These are phyloP conservation scores for Vararia minispora DNA, from an alignment of 768 basidiomycete species.

Conservation along the genomic window DNA sequence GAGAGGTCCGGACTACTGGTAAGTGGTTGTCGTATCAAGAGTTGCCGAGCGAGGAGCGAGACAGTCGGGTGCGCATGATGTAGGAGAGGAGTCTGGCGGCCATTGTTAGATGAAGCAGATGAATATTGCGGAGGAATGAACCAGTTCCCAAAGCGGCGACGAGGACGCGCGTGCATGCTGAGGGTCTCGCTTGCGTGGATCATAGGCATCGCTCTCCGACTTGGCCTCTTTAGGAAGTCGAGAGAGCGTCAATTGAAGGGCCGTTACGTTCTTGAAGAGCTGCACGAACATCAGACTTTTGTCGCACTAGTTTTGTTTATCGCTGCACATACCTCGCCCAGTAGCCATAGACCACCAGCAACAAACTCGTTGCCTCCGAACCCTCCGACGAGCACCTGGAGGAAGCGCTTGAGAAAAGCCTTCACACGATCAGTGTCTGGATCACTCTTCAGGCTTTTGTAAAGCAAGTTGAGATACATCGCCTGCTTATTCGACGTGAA, in stretches of 20 bases:
- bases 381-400: slow-evolving; percentile 61
- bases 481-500: slow-evolving; percentile 84
- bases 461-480: slow-evolving; percentile 90
- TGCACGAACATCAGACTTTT: no score
- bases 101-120: not conserved
- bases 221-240: not conserved
- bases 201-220: slow-evolving; percentile 40
- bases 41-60: slow-evolving; percentile 74
- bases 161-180: slow-evolving; percentile 71
- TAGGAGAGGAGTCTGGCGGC: slow-evolving; percentile 59
- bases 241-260: slow-evolving; percentile 22
- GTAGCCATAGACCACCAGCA: slow-evolving; percentile 76
- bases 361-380: slow-evolving; percentile 77
- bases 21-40: slow-evolving; percentile 60
- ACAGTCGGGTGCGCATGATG: slow-evolving; percentile 88
- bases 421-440: slow-evolving; percentile 47
- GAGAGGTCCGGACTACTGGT: slow-evolving; percentile 83
- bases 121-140: slow-evolving; percentile 26
- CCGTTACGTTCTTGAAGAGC: slow-evolving; percentile 40
- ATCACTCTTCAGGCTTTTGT: slow-evolving; percentile 78
- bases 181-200: slow-evolving; percentile 85
- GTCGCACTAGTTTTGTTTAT: no score
- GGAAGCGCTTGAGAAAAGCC: slow-evolving; percentile 73
- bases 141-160: slow-evolving; percentile 85
- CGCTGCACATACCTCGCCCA: slow-evolving; percentile 63